Evolutionary conservation across 495 filamentous ascomycete genomes (phyloP), one percentile per base, ranked within the genome.

Genomic region (Podospora appendiculata): DNA sequence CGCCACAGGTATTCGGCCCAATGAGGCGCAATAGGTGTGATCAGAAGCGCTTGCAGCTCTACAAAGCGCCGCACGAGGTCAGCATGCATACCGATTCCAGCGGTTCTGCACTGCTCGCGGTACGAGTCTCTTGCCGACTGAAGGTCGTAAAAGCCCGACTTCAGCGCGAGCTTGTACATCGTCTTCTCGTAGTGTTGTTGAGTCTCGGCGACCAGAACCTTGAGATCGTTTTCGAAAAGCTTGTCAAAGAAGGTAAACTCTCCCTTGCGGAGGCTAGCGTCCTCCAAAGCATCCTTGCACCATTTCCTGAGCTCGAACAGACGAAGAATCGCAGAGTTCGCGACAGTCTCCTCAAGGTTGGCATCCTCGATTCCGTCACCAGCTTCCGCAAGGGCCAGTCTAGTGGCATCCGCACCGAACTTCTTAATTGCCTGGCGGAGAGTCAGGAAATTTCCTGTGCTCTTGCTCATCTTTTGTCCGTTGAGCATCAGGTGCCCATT

Each of bases 261-360:
- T 7, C 89, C 89, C 18, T 80, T 81, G 13, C 93, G 85, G 54
- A 94, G 79, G 45, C 76, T 77, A 38, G 82, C 72, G 39, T 93
- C 87, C 61, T 83, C 80, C 50, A 85, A 63, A 58, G 86, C 77
- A 63, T 95, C 89, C 70, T 96, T 89, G 47, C 87, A 88, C 93
- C 93, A 97, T 62, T 94, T 86, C 70, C 87, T 87, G 48, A 96
- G 79, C 52, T 84, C 90, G 67, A 82, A 87, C 33, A 96, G 78
- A 58, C 89, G 80, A 52, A 97, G 77, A 60, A 96, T 93, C 59
- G 83, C 91, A 63, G 83, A 87, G 68, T 96, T 90, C 40, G 92
- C 92, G 32, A 96, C 90, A 56, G 83, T 79, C 73, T 99, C 93
- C 58, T 95, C 93, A 60, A 99, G 95, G 74, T 99, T 99, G 50